Evolutionary conservation across 2,329 filamentous ascomycete species (phyloP).

Genomic region (Verticillium longisporum): DNA sequence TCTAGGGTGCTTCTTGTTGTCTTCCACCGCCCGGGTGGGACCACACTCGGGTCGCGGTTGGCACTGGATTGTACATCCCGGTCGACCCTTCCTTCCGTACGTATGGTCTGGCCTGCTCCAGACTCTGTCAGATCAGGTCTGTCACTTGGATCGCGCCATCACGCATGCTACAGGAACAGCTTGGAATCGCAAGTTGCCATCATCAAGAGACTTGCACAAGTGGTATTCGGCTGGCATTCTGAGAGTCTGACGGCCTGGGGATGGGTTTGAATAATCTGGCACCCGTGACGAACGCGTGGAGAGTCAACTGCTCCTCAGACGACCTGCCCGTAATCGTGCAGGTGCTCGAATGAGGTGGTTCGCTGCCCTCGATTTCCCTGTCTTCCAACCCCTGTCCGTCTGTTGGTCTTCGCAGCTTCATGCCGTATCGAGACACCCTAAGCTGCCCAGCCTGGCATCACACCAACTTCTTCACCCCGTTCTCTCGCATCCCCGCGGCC

Average conservation of each 20-base stretch:
- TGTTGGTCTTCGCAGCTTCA: neutral
- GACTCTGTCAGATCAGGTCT: neutral
- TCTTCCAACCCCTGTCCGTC: neutral
- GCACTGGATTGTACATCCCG: neutral
- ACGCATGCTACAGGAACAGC: neutral
- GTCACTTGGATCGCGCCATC: neutral
- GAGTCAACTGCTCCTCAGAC: neutral
- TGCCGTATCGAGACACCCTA: neutral
- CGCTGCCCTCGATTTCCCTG: neutral
- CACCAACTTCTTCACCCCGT: neutral
- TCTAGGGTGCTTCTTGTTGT: neutral
- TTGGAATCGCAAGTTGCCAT: too few species aligned
- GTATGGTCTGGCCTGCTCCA: neutral
- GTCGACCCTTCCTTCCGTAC: neutral
- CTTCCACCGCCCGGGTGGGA: neutral
- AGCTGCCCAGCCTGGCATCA: neutral
- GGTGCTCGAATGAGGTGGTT: neutral
- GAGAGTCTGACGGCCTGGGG: neutral
- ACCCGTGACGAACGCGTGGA: neutral
- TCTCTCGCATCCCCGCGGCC: neutral
- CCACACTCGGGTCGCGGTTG: neutral
- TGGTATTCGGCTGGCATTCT: too few species aligned
- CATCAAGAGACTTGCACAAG: too few species aligned
- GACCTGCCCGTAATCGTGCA: neutral
- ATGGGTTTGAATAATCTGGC: neutral